Conservation (phyloP, 2,329 filamentous ascomycete species). For the Colletotrichum sp. region DNA sequence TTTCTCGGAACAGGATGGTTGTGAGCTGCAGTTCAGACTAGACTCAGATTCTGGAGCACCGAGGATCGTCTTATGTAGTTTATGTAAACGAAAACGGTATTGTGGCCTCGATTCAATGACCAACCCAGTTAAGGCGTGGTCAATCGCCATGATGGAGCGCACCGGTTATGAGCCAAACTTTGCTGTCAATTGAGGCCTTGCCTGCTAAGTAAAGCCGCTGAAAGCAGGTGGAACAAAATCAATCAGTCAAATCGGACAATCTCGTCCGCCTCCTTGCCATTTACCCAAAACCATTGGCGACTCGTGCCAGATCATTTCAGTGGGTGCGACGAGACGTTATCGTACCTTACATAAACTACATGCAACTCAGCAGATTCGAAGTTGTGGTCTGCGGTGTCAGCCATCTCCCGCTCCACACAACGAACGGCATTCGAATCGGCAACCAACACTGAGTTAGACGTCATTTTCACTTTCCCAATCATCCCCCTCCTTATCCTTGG, state of each 20-base stretch:
- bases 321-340: neutral
- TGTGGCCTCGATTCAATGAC: no score
- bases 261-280: neutral
- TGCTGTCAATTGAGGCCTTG: no score
- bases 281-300: neutral
- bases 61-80: no score
- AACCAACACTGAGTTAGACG: accelerated
- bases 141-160: no score
- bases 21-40: no score
- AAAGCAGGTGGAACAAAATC: neutral
- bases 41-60: no score
- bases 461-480: neutral
- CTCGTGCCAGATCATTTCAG: neutral
- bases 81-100: no score
- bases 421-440: neutral
- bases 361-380: neutral
- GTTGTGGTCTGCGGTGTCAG: neutral
- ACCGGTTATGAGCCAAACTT: no score
- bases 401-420: neutral
- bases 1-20: no score
- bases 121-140: no score
- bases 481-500: neutral
- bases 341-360: neutral
- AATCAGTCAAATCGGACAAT: no score
- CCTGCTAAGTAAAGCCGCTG: no score